Evolutionary conservation across 352 stramenopile species (phyloP), one percentile per base, ranked within the genome.

Genomic region (Pythium coloratum): DNA sequence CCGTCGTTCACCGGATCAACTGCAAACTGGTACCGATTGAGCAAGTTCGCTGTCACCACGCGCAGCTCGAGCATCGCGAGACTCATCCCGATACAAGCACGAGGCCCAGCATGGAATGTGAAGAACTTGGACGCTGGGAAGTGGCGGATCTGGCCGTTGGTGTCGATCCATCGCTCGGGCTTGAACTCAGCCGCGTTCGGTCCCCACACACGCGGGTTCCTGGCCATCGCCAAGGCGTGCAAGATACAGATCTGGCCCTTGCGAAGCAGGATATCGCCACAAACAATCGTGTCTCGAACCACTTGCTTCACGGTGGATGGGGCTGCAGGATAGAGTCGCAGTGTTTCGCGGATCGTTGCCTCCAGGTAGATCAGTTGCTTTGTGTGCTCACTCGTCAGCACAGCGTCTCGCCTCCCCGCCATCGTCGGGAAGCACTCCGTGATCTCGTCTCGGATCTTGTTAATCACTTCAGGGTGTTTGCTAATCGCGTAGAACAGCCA

Each of bases 401-500:
- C 71, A 5, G 60, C 50, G 28, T 42, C 26, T 8, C 61, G 55
- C 6, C 38, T 59, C 68, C 72, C 30, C 50, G 76, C 42, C 76
- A 78, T 18, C 76, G 44, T 34, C 53, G 63, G 4, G 67, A 80
- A 32, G 14, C 54, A 47, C 0, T 38, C 26, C 6, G 65, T 32
- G 7, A 92, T 65, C 49, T 94, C 86, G 16, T 77, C 65, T 0
- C 76, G 67, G 32, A 92, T 69, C 32, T 81, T 79, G 0, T 66
- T 60, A 47, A 76, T 58, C 1, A 91, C 76, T 20, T 85, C 55
- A 13, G 86, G 88, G 65, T 95, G 73, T 13, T 76, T 78, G 55
- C 81, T 76, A 4, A 96, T 66, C 62, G 81, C 78, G 57, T 89
- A 82, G 32, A 95, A 74, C 9, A 90, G 66, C 89, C 89, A 96